A percentile compares a stretch with the other conserved stretches of the same genome.
Evolutionary conservation across 192 early-diverging fungal species (phyloP).

Genomic region (Globomyces pollinis-pini): DNA sequence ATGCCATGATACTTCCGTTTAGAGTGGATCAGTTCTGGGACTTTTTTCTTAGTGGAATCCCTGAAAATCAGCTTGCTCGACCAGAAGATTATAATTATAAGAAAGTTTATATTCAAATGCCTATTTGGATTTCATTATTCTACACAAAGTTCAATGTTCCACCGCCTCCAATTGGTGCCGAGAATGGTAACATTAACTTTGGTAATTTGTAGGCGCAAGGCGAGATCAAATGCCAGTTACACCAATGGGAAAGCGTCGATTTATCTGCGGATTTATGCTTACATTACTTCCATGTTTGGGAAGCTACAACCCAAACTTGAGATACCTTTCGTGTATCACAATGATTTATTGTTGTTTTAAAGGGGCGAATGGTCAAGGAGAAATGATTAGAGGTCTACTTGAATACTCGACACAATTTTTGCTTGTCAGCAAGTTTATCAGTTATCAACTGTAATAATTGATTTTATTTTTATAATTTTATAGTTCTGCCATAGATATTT

Average conservation of each 20-base stretch:
- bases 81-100: conserved; percentile 53
- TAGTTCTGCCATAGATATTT: conserved; percentile 50
- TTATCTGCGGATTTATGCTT: conserved; percentile 42
- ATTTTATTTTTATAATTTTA: too few species aligned
- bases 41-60: conserved; percentile 32
- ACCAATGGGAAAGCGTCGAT: conserved; percentile 44
- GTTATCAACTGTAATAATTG: conserved; percentile 49
- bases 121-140: conserved; percentile 45
- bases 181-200: too few species aligned
- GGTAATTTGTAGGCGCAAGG: conserved; percentile 18
- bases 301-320: conserved; percentile 41
- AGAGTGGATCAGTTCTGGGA: conserved; percentile 47
- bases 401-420: conserved; percentile 47
- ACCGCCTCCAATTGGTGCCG: conserved; percentile 33
- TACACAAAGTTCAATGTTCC: conserved; percentile 38
- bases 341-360: conserved; percentile 40
- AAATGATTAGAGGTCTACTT: conserved; percentile 39
- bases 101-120: conserved; percentile 42
- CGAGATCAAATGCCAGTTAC: conserved; percentile 46
- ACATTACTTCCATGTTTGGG: conserved; percentile 48
- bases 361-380: conserved; percentile 21
- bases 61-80: conserved; percentile 41
- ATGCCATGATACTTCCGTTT: conserved; percentile 23
- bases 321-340: conserved; percentile 34
- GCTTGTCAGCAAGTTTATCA: conserved; percentile 46